Evolutionary conservation across 805 yeast species (phyloP), one percentile per base, ranked within the genome.

Genomic region (Candida maesae): DNA sequence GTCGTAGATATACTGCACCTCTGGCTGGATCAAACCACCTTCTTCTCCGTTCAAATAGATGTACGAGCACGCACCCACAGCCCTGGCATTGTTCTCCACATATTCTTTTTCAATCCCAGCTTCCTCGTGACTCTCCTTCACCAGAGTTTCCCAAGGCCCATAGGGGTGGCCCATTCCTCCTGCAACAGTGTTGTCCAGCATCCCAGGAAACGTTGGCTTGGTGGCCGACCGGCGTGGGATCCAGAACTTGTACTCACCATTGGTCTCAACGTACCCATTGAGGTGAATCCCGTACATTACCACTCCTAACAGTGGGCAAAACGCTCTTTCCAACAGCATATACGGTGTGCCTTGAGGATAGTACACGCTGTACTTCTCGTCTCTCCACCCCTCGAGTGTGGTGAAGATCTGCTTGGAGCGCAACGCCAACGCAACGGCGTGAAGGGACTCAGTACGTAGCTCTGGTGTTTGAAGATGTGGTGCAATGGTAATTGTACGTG

Each of bases 161-260:
- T 76, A 68, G 0, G 95, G 96, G 59, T 81, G 71, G 0, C 95
- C 96, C 4, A 93, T 55, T 0, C 99, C 99, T 1, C 99, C 99
- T 0, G 96, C 99, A 6, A 93, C 85, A 1, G 95, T 88, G 60
- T 90, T 91, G 60, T 93, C 99, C 28, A 90, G 71, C 84, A 78
- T 83, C 0, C 85, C 84, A 0, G 99, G 98, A 65, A 78, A 91
- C 0, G 99, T 93, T 14, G 82, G 82, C 60, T 93, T 93, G 2
- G 79, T 71, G 5, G 67, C 60, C 0, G 97, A 74, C 49, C 99
- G 67, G 46, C 87, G 67, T 0, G 99, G 96, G 9, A 91, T 72
- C 98, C 98, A 93, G 43, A 84, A 53, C 52, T 76, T 73, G 24
- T 74, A 46, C 25, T 67, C 63, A 1, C 73, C 42, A 0, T 58